Percentiles rank a stretch among this genome's conserved stretches.
phyloP scores from a whole-genome alignment of 169 alveolate genomes.

The Plasmodium inui region DNA sequence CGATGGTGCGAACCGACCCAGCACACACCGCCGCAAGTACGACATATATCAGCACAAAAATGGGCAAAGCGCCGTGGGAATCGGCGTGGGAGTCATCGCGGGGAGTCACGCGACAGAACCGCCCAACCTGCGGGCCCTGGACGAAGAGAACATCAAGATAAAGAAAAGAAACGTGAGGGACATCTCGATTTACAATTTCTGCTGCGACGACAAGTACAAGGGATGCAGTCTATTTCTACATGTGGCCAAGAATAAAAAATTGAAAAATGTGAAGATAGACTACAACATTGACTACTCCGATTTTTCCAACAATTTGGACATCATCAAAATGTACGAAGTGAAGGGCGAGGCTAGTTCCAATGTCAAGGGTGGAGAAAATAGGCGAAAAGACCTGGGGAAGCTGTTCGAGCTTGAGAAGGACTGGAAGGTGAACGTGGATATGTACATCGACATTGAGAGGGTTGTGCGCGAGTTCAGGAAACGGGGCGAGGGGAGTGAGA shows the following conservation, averaged over 20 bases:
- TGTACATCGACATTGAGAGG: constrained; percentile 47
- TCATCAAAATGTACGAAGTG: constrained; percentile 58
- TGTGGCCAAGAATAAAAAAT: constrained; percentile 43
- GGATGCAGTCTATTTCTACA: constrained; percentile 57
- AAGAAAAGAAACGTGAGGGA: constrained; percentile 64
- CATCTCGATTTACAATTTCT: constrained; percentile 52
- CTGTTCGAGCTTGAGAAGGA: constrained; percentile 61
- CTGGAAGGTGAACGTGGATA: constrained; percentile 38
- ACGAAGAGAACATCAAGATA: constrained; percentile 57
- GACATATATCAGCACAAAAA: constrained; percentile 38
- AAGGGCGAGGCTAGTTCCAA: neutral
- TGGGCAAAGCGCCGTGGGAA: neutral
- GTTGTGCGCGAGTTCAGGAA: constrained; percentile 22
- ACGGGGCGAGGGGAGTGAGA: neutral
- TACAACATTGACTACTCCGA: constrained; percentile 41
- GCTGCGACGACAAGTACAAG: constrained; percentile 64
- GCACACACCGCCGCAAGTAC: neutral
- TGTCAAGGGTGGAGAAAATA: neutral
- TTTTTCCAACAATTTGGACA: constrained; percentile 49
- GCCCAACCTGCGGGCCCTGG: neutral
- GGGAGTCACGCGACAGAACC: neutral
- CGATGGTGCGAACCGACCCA: neutral
- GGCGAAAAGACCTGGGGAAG: constrained; percentile 10
- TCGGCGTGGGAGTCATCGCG: neutral
- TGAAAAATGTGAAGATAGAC: constrained; percentile 33